phyloP scores from a whole-genome alignment of 257 asterid species.

The Rauvolfia tetraphylla region DNA sequence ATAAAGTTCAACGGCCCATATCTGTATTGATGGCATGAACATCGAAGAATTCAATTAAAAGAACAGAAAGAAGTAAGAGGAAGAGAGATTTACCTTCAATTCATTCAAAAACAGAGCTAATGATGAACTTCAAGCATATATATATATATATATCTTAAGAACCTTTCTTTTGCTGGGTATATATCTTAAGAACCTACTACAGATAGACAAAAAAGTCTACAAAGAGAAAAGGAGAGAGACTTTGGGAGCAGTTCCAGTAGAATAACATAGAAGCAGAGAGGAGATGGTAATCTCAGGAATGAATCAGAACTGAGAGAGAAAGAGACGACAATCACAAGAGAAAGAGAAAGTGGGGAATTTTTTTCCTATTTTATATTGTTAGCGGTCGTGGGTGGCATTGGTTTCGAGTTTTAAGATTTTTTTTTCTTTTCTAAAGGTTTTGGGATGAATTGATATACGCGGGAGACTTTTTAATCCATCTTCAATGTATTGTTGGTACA shows the following conservation, averaged over 20 bases:
- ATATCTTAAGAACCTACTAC: background rate
- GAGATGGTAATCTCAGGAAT: background rate
- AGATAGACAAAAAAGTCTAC: too few species aligned
- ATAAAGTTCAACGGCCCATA: background rate
- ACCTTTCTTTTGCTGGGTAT: background rate
- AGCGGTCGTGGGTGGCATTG: too few species aligned
- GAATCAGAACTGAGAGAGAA: background rate
- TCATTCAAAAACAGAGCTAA: conserved; percentile 6
- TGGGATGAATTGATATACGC: too few species aligned
- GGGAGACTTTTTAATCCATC: too few species aligned
- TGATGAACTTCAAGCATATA: too few species aligned
- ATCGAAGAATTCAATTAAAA: background rate
- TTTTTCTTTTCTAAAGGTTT: too few species aligned
- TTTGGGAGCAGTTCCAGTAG: background rate
- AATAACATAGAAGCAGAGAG: background rate
- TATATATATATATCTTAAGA: background rate
- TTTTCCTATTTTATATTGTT: too few species aligned
- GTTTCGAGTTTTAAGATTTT: too few species aligned
- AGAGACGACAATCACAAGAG: background rate
- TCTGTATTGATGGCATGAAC: background rate
- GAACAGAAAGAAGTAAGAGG: background rate
- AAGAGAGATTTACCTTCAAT: conserved; percentile 12
- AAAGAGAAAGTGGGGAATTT: background rate
- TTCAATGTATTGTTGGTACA: too few species aligned
- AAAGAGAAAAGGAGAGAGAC: background rate